Percentiles rank a stretch among this genome's conserved stretches.
These are phyloP conservation scores for Roridomyces roridus DNA, from an alignment of 768 basidiomycete species.

Conservation along the genomic window DNA sequence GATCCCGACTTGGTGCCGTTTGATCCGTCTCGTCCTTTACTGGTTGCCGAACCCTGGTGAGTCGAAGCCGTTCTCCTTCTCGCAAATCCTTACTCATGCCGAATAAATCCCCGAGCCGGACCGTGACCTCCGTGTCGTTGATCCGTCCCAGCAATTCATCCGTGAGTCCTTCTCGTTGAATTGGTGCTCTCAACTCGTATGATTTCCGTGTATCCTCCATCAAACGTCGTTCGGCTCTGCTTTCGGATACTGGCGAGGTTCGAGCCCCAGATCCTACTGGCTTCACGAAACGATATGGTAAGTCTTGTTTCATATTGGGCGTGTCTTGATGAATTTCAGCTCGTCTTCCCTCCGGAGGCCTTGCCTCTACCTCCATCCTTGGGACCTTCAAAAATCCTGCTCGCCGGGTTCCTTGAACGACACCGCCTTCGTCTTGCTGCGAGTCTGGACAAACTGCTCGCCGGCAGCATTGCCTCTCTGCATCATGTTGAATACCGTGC, in stretches of 20 bases:
- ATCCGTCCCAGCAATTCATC: constrained; percentile 12
- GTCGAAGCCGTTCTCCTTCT: constrained; percentile 6
- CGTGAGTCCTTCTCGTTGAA: constrained; percentile 11
- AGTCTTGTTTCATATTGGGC: not conserved
- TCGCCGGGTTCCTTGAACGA: not conserved
- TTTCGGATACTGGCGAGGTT: constrained; percentile 6
- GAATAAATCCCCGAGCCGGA: constrained; percentile 7
- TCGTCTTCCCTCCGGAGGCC: constrained; percentile 15
- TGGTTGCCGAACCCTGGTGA: constrained; percentile 1
- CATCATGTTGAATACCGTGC: constrained; percentile 5
- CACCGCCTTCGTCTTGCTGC: not conserved
- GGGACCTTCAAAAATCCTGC: constrained; percentile 17
- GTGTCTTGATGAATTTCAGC: not conserved
- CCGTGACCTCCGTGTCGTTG: constrained; percentile 12
- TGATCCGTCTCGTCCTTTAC: not conserved
- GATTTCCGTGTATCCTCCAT: constrained; percentile 1
- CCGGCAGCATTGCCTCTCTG: not conserved
- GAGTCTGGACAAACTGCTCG: constrained; percentile 6
- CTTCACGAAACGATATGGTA: constrained; percentile 10
- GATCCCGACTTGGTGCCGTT: not conserved
- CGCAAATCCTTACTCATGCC: constrained; percentile 12
- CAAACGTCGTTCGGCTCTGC: not conserved
- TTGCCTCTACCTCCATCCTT: constrained; percentile 10
- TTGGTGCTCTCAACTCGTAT: constrained; percentile 10
- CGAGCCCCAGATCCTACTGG: constrained; percentile 8